These are phyloP conservation scores for Drechslera avenae DNA, from an alignment of 2,329 filamentous ascomycete genomes.

Conservation along the genomic window DNA sequence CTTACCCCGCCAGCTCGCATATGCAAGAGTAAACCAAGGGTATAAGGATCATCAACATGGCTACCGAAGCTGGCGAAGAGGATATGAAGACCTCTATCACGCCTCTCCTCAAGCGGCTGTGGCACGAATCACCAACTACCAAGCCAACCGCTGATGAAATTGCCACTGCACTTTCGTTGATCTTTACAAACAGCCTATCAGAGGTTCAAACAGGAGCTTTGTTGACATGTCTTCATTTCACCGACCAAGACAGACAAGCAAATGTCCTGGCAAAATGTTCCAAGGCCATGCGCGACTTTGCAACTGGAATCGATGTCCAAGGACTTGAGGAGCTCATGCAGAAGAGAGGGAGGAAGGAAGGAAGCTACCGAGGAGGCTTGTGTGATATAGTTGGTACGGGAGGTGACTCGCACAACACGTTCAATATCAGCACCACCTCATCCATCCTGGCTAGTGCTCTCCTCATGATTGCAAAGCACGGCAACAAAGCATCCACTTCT, in stretches of 20 bases:
- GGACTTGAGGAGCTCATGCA: slow-evolving; percentile 67
- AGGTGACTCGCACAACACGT: slow-evolving; percentile 94
- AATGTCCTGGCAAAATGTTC: slow-evolving; percentile 88
- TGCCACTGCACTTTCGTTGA: slow-evolving; percentile 84
- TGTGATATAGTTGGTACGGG: slow-evolving; percentile 97
- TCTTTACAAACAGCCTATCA: slow-evolving; percentile 90
- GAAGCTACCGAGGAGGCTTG: slow-evolving; percentile 79
- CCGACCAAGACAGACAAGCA: slow-evolving; percentile 78
- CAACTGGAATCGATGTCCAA: slow-evolving; percentile 70
- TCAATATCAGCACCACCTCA: slow-evolving; percentile 95
- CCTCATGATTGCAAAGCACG: slow-evolving; percentile 89
- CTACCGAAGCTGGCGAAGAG: slow-evolving; percentile 26
- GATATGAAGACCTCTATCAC: slow-evolving; percentile 62
- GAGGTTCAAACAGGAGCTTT: slow-evolving; percentile 85
- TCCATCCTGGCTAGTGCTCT: slow-evolving; percentile 89
- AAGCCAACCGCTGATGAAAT: slow-evolving; percentile 74
- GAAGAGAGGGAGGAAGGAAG: slow-evolving; percentile 66
- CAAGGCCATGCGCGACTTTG: slow-evolving; percentile 79
- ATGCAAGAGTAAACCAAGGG: slow-evolving; percentile 15
- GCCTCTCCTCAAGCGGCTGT: slow-evolving; percentile 73
- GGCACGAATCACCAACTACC: slow-evolving; percentile 59
- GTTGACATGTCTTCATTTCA: slow-evolving; percentile 90
- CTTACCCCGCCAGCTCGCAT: slow-evolving; percentile 18
- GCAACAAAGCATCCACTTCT: slow-evolving; percentile 92
- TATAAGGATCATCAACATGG: slow-evolving; percentile 25